A percentile compares a stretch with the other conserved stretches of the same genome.
Evolutionary conservation across 2,329 filamentous ascomycete species (phyloP).

Genomic region (Paecilomyces dactylethromorphus): DNA sequence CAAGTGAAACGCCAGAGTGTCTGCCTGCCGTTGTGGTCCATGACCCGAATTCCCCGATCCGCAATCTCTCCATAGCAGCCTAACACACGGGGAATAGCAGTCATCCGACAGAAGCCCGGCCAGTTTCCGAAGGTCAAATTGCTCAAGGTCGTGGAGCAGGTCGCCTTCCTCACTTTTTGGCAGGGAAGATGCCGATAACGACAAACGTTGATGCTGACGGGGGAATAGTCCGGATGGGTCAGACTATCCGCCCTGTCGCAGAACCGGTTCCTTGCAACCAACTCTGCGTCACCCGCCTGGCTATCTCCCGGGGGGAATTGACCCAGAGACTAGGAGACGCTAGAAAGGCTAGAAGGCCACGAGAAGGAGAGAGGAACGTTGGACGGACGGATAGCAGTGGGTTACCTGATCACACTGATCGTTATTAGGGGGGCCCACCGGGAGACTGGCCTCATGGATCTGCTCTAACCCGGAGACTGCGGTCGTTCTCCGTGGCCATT

Average conservation of each 20-base stretch:
- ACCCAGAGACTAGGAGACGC: conserved; percentile 2
- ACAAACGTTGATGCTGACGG: neutral
- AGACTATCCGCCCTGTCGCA: neutral
- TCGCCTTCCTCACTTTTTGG: neutral
- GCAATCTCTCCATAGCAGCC: neutral
- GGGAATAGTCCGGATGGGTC: neutral
- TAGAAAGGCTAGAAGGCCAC: conserved; percentile 5
- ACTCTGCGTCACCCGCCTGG: neutral
- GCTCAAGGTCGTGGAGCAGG: neutral
- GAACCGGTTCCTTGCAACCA: neutral
- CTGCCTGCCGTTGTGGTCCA: neutral
- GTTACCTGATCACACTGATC: conserved; percentile 1
- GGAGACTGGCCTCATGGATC: neutral
- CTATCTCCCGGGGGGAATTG: neutral
- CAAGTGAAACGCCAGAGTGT: neutral
- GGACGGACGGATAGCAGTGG: conserved; percentile 2
- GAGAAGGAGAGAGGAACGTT: conserved; percentile 1
- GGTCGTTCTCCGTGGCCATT: neutral
- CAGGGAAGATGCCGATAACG: neutral
- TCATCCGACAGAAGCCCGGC: neutral
- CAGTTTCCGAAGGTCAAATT: neutral
- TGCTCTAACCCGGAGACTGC: neutral
- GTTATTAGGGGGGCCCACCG: neutral
- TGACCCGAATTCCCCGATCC: neutral
- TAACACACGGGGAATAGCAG: neutral